Evolutionary conservation across 2,329 filamentous ascomycete genomes (phyloP), one percentile per base, ranked within the genome.

Genomic region (Dactylellina cionopaga): DNA sequence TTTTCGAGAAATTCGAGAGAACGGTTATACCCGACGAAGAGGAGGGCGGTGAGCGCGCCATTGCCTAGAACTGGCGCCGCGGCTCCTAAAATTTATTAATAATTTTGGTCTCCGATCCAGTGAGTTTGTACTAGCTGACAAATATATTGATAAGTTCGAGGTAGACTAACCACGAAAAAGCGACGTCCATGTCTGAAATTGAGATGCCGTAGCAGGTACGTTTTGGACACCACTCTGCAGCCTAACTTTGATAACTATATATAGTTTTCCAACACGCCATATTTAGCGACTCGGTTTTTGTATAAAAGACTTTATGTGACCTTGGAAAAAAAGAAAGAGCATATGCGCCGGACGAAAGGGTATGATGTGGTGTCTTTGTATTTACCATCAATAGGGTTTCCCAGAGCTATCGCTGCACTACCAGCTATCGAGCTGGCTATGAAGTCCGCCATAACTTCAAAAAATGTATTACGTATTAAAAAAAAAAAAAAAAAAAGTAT

Each of bases 341-440:
- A n/a, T n/a, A n/a, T n/a, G n/a, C 39, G 33, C 7, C 24, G 9
- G 2, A n/a, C 7, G 9, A 25, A 24, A 24, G 22, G n/a, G n/a
- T n/a, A n/a, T n/a, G n/a, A 22, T 22, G n/a, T 46, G 19, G 10
- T 51, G n/a, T n/a, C n/a, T 56, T n/a, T 10, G 52, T 17, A 27
- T 37, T 2, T 72, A 72, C 68, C 68, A 79, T 93, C 90, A 3
- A 97, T 84, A 2, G 92, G 92, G 77, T 96, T 96, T 74, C 94
- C 92, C 72, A 96, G 90, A 49, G 96, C 82, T 77, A 97, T 97
- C 46, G 92, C 91, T 51, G 89, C 84, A 65, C 90, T 92, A 58
- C 94, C 94, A 78, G 90, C 94, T 73, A 95, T 82, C 80, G 96
- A 97, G 78, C 93, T 92, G 66, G 93, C 92, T 91, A 92, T 96